Conservation (phyloP, 805 yeast genomes). For the Candida suzukii region DNA sequence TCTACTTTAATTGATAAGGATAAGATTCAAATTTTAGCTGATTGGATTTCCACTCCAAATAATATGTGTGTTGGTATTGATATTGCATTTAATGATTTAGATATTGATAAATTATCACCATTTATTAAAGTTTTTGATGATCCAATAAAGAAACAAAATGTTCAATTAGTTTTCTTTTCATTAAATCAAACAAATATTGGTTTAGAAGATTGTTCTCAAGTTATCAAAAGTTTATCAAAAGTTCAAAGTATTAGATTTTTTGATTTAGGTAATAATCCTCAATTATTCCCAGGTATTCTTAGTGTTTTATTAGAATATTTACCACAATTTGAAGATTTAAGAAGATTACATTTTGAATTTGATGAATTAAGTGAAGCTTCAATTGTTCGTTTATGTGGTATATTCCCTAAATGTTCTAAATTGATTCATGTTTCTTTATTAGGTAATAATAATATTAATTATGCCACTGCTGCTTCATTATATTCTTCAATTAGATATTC, state of each 20-base stretch:
- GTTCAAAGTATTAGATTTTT: conserved; percentile 38
- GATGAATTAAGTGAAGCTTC: conserved; percentile 41
- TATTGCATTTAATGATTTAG: conserved; percentile 46
- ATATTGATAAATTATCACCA: conserved; percentile 38
- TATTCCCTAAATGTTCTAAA: conserved; percentile 39
- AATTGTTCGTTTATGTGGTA: conserved; percentile 40
- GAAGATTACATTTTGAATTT: conserved; percentile 48
- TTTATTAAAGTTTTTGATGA: conserved; percentile 34
- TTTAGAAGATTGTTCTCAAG: conserved; percentile 29
- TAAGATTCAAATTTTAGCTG: conserved; percentile 35
- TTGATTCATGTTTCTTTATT: conserved; percentile 47
- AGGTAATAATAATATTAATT: conserved; percentile 41
- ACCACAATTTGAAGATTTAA: conserved; percentile 37
- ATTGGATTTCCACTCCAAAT: conserved; percentile 38
- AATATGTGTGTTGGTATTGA: conserved; percentile 49
- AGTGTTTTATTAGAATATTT: conserved; percentile 35
- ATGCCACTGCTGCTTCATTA: conserved; percentile 39
- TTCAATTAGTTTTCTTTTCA: conserved; percentile 41
- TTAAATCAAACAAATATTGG: conserved; percentile 43
- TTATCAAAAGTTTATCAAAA: conserved; percentile 30
- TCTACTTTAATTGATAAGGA: conserved; percentile 37
- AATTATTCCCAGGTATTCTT: conserved; percentile 43
- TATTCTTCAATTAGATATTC: conserved; percentile 43
- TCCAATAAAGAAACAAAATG: conserved; percentile 9
- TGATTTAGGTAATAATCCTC: conserved; percentile 47